Conservation (phyloP, 2,329 filamentous ascomycete genomes). For the Neopestalotiopsis sp. region DNA sequence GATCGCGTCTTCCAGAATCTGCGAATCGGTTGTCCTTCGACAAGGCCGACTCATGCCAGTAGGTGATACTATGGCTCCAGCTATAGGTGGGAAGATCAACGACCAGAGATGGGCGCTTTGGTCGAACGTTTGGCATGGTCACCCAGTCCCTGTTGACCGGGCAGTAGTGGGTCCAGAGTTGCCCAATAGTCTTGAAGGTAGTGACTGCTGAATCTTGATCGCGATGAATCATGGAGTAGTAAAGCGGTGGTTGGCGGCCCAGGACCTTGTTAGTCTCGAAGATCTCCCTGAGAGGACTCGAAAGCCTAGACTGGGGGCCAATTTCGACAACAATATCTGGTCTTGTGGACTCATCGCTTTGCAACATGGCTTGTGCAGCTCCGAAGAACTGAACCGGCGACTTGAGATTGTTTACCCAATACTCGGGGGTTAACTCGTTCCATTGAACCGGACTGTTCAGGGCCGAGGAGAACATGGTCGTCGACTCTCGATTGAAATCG, state of each 20-base stretch:
- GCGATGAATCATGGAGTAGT: constrained; percentile 26
- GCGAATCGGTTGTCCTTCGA: constrained; percentile 49
- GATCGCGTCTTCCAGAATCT: constrained; percentile 51
- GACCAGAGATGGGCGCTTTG: constrained; percentile 35
- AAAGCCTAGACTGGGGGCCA: constrained; percentile 29
- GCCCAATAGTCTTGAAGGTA: constrained; percentile 23
- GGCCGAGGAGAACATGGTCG: constrained; percentile 30
- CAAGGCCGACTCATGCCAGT: constrained; percentile 59
- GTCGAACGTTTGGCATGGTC: constrained; percentile 25
- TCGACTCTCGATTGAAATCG: constrained; percentile 8
- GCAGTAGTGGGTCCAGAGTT: constrained; percentile 26
- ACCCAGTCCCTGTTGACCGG: constrained; percentile 26
- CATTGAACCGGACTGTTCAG: constrained; percentile 24
- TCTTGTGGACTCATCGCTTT: constrained; percentile 17
- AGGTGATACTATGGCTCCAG: constrained; percentile 57
- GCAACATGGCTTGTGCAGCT: constrained; percentile 24
- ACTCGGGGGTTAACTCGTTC: constrained; percentile 24
- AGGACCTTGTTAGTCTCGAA: constrained; percentile 24
- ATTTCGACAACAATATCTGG: constrained; percentile 29
- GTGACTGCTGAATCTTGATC: constrained; percentile 23
- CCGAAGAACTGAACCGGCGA: constrained; percentile 29
- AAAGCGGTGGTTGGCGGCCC: constrained; percentile 19
- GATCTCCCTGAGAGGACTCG: constrained; percentile 31
- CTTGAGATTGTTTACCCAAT: constrained; percentile 32
- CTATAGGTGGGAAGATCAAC: constrained; percentile 55